A percentile compares a stretch with the other conserved stretches of the same genome.
Conservation (phyloP, 2,329 filamentous ascomycete species). For the Fusarium sororula region DNA sequence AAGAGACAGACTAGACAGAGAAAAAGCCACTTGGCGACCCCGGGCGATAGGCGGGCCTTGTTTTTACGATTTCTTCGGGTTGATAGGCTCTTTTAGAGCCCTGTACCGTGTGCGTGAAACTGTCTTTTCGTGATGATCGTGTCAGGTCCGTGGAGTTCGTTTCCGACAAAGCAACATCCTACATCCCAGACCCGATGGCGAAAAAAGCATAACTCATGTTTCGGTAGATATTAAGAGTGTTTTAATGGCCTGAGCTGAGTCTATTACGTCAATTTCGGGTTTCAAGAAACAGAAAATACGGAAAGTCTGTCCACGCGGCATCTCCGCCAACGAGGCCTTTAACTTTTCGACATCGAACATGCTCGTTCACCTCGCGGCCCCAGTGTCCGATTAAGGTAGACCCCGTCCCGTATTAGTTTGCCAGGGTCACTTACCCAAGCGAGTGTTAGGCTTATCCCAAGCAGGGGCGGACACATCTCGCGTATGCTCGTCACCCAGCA, state of each 20-base stretch:
- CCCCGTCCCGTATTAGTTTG: not conserved
- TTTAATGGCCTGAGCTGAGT: not conserved
- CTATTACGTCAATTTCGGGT: not conserved
- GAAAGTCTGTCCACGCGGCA: not conserved
- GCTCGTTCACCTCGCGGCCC: not conserved
- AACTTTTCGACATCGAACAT: not conserved
- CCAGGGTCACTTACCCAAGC: not conserved
- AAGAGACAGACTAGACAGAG: not conserved
- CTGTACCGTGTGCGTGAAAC: conserved; percentile 25
- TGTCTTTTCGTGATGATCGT: conserved; percentile 4
- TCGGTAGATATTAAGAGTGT: not conserved
- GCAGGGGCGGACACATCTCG: not conserved
- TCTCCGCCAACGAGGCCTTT: not conserved
- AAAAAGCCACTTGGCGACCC: not conserved
- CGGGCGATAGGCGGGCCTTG: not conserved
- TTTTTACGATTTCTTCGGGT: not conserved
- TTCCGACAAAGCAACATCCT: not conserved
- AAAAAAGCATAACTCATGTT: not conserved
- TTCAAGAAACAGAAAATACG: not conserved
- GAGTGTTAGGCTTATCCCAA: not conserved
- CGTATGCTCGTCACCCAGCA: not conserved
- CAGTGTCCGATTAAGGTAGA: conserved; percentile 24
- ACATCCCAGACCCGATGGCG: not conserved
- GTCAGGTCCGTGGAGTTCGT: conserved; percentile 17
- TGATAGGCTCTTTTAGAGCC: conserved; percentile 2